These are phyloP conservation scores for Apiotrichum porosum DNA, from an alignment of 1,284 basidiomycete genomes.

Conservation along the genomic window DNA sequence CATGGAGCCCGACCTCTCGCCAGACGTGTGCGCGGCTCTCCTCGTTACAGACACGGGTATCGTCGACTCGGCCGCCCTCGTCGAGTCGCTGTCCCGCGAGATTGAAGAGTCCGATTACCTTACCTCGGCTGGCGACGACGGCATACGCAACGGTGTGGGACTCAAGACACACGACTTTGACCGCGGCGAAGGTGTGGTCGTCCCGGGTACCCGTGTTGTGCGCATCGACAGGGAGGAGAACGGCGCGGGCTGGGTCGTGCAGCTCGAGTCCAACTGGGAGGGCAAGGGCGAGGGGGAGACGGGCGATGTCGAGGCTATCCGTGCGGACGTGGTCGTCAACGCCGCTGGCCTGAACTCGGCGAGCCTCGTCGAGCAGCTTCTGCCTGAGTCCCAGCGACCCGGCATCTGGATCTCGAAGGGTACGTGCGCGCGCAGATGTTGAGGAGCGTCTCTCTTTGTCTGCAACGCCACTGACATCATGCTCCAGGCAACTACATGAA, in stretches of 20 bases:
- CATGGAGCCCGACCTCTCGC: constrained; percentile 76
- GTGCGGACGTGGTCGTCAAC: constrained; percentile 81
- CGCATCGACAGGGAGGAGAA: constrained; percentile 62
- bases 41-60: constrained; percentile 87
- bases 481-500: constrained; percentile 68
- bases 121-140: background rate
- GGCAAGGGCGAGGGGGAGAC: constrained; percentile 26
- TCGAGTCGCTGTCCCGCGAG: constrained; percentile 73
- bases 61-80: constrained; percentile 76
- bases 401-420: constrained; percentile 70
- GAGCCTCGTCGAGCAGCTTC: constrained; percentile 65
- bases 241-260: constrained; percentile 54
- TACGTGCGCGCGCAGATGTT: constrained; percentile 17
- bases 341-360: constrained; percentile 75
- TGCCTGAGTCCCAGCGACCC: constrained; percentile 56
- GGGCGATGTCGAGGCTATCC: constrained; percentile 60
- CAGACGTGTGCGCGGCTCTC: constrained; percentile 66
- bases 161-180: constrained; percentile 4
- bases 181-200: constrained; percentile 60
- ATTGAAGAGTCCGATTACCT: constrained; percentile 52
- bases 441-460: too few species aligned
- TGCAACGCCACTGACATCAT: constrained; percentile 2
- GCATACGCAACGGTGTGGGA: constrained; percentile 43
- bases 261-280: constrained; percentile 66
- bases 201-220: constrained; percentile 79